A percentile compares a stretch with the other conserved stretches of the same genome.
These are phyloP conservation scores for Trypanosoma congolense DNA, from an alignment of 208 protist genomes.

Conservation along the genomic window DNA sequence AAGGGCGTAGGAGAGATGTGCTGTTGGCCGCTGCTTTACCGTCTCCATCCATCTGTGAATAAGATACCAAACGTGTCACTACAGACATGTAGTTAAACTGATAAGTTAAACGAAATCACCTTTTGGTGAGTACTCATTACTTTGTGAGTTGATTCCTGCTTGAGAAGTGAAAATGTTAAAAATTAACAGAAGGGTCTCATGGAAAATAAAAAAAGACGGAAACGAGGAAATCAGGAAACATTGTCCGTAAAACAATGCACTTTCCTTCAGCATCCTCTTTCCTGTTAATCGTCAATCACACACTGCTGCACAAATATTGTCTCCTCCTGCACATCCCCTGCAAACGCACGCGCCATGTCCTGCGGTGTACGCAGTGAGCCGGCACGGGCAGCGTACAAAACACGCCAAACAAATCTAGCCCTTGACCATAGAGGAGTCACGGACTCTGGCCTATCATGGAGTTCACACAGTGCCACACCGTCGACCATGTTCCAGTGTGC, in stretches of 20 bases:
- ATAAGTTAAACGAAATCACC: too few species aligned
- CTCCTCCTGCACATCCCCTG: slow-evolving; percentile 57
- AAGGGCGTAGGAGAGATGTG: too few species aligned
- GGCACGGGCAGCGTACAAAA: slow-evolving; percentile 49
- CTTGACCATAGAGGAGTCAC: background rate
- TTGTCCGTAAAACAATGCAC: too few species aligned
- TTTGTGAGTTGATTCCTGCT: too few species aligned
- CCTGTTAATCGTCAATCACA: slow-evolving; percentile 27
- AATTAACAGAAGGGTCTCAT: background rate
- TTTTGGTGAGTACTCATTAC: too few species aligned
- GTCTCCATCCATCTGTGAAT: too few species aligned
- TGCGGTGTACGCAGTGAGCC: slow-evolving; percentile 48
- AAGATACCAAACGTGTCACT: too few species aligned
- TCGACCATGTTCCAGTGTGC: slow-evolving; percentile 26
- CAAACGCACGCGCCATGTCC: slow-evolving; percentile 50
- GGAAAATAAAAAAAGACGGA: background rate
- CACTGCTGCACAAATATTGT: slow-evolving; percentile 74
- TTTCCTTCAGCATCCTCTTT: background rate
- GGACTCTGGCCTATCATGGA: background rate
- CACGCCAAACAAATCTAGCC: slow-evolving; percentile 36
- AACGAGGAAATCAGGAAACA: too few species aligned
- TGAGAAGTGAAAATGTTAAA: too few species aligned
- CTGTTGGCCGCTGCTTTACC: too few species aligned
- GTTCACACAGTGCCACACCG: slow-evolving; percentile 7
- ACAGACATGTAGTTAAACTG: too few species aligned